A percentile compares a stretch with the other conserved stretches of the same genome.
Evolutionary conservation across 2,329 filamentous ascomycete genomes (phyloP).

Genomic region (Beauveria asiatica): DNA sequence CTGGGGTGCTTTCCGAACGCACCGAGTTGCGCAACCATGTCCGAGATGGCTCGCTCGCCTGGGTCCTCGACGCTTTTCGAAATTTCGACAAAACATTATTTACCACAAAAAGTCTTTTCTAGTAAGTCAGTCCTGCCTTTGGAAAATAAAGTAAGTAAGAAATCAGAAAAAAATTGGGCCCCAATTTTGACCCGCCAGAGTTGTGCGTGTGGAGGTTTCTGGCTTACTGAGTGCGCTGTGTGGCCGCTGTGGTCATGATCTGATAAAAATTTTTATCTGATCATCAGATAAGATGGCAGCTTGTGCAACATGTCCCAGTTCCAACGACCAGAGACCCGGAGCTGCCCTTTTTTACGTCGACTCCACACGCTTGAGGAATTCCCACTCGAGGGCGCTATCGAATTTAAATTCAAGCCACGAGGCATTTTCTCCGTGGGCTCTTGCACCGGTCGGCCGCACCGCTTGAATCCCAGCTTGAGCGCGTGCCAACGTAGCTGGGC

Average conservation of each 20-base stretch:
- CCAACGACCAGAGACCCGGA: not conserved
- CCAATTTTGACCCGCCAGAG: not conserved
- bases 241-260: slow-evolving; percentile 5
- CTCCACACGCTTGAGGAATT: not conserved
- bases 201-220: not conserved
- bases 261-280: slow-evolving; percentile 16
- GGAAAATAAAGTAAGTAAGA: not conserved
- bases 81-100: not conserved
- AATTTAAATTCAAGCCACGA: not conserved
- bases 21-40: not conserved
- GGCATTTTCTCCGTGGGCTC: not conserved
- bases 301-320: not conserved
- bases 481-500: not conserved
- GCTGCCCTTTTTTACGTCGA: not conserved
- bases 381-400: not conserved
- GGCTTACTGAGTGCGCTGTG: not conserved
- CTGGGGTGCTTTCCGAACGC: not conserved
- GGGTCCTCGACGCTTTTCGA: not conserved
- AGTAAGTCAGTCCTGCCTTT: not conserved
- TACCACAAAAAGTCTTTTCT: too few species aligned
- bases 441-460: not conserved
- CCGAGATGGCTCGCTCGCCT: not conserved
- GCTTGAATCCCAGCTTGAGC: not conserved
- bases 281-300: slow-evolving; percentile 17
- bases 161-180: not conserved